Evolutionary conservation across 306 rosid species (phyloP).

Genomic region (Ormosia semicastrata): DNA sequence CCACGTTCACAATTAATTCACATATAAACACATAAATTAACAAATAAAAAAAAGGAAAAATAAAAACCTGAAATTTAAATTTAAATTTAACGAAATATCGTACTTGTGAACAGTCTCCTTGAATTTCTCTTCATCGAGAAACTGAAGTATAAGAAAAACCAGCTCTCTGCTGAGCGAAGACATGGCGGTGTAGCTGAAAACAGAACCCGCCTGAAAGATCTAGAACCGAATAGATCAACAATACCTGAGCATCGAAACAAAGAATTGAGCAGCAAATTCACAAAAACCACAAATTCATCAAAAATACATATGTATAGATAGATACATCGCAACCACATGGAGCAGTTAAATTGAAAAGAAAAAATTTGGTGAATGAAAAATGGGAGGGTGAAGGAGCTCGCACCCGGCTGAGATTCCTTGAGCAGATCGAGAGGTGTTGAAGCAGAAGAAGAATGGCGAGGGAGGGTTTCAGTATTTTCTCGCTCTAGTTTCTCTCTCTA

Average conservation of each 20-base stretch:
- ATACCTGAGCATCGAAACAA: slow-evolving; percentile 44
- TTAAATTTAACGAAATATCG: neutral
- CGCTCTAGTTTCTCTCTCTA: slow-evolving; percentile 81
- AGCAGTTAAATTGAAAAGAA: slow-evolving; percentile 6
- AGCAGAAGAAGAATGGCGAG: slow-evolving; percentile 38
- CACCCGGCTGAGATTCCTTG: slow-evolving; percentile 44
- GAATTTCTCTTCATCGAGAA: slow-evolving; percentile 98
- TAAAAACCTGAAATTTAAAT: neutral
- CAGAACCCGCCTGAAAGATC: slow-evolving; percentile 47
- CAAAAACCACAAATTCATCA: neutral
- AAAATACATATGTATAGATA: neutral
- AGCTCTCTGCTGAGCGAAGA: slow-evolving; percentile 99
- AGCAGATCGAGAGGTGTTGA: slow-evolving; percentile 74
- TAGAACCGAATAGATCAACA: slow-evolving; percentile 57
- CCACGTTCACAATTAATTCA: slow-evolving; percentile 40
- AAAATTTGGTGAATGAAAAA: slow-evolving; percentile 24
- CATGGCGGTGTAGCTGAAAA: slow-evolving; percentile 49
- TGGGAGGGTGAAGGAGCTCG: slow-evolving; percentile 20
- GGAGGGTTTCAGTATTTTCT: slow-evolving; percentile 48
- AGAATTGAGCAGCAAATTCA: slow-evolving; percentile 25
- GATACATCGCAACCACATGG: neutral
- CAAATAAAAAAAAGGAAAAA: neutral
- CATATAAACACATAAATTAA: slow-evolving; percentile 11
- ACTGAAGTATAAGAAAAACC: slow-evolving; percentile 98
- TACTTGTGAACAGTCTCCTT: slow-evolving; percentile 97